Percentiles rank a stretch among this genome's conserved stretches.
These are phyloP conservation scores for Protomyces arabidopsidicola DNA, from an alignment of 1,139 yeast genomes.

Conservation along the genomic window DNA sequence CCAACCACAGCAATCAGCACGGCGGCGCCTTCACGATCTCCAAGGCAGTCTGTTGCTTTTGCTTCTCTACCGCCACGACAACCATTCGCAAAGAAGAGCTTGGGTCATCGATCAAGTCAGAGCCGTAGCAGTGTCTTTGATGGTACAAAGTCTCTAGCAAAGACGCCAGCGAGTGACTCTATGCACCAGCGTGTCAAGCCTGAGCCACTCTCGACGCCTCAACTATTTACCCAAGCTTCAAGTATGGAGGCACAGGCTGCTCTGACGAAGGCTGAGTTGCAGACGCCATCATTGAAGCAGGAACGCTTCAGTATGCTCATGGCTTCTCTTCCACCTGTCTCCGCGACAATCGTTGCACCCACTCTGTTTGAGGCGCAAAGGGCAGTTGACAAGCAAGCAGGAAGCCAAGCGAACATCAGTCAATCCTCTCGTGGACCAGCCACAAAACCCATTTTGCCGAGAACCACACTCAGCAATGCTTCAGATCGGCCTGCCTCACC, in stretches of 20 bases:
- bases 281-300: not conserved
- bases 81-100: constrained; percentile 25
- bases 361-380: not conserved
- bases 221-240: not conserved
- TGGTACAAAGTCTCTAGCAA: not conserved
- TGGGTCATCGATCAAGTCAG: constrained; percentile 20
- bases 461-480: not conserved
- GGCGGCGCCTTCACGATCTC: not conserved
- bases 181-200: not conserved
- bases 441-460: not conserved
- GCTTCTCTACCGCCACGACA: constrained; percentile 26
- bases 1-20: not conserved
- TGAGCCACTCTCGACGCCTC: constrained; percentile 11
- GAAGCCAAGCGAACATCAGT: not conserved
- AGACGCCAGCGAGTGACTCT: not conserved
- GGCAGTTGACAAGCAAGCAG: not conserved
- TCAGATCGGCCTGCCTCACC: not conserved
- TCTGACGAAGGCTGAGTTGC: not conserved
- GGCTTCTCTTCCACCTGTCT: not conserved
- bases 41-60: constrained; percentile 17
- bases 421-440: not conserved
- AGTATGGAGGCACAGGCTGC: not conserved
- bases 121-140: constrained; percentile 4
- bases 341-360: not conserved
- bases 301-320: not conserved